Evolutionary conservation across 2,329 filamentous ascomycete species (phyloP).

Genomic region (Colletotrichum sp.): DNA sequence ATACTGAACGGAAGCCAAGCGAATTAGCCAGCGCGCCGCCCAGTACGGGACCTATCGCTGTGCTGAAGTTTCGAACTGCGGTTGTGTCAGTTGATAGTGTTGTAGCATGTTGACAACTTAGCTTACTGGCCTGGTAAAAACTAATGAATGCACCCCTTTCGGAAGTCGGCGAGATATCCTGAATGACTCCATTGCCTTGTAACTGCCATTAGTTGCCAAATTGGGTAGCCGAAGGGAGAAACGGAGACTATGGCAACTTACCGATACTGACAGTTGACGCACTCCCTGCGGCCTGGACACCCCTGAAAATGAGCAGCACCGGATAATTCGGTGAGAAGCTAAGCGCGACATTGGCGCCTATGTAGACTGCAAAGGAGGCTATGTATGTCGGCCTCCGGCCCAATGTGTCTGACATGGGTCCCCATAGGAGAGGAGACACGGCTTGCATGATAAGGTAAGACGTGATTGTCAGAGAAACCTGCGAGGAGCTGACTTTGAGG

Average conservation of each 20-base stretch:
- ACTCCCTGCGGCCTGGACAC: conserved; percentile 52
- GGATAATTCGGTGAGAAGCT: conserved; percentile 47
- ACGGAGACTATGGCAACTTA: conserved; percentile 15
- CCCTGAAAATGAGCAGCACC: conserved; percentile 48
- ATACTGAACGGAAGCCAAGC: conserved; percentile 12
- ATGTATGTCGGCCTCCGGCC: conserved; percentile 50
- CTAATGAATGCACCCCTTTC: conserved; percentile 35
- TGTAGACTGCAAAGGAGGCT: conserved; percentile 51
- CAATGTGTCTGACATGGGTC: conserved; percentile 49
- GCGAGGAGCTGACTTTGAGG: conserved; percentile 29
- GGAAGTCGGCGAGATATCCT: conserved; percentile 32
- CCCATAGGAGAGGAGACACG: conserved; percentile 53
- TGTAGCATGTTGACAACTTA: neutral
- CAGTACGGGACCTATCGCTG: conserved; percentile 36
- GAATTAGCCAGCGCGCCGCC: conserved; percentile 32
- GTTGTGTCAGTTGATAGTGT: neutral
- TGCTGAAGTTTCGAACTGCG: conserved; percentile 31
- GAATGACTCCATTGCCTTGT: conserved; percentile 31
- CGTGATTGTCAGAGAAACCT: conserved; percentile 46
- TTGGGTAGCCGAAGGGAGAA: neutral
- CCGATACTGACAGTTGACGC: conserved; percentile 54
- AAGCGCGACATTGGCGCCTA: conserved; percentile 49
- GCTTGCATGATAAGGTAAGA: conserved; percentile 57
- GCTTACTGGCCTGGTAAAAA: conserved; percentile 35
- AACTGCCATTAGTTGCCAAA: neutral